Evolutionary conservation across 164 flowering plant genomes (phyloP).

Genomic region (Chimonanthus salicifolius): DNA sequence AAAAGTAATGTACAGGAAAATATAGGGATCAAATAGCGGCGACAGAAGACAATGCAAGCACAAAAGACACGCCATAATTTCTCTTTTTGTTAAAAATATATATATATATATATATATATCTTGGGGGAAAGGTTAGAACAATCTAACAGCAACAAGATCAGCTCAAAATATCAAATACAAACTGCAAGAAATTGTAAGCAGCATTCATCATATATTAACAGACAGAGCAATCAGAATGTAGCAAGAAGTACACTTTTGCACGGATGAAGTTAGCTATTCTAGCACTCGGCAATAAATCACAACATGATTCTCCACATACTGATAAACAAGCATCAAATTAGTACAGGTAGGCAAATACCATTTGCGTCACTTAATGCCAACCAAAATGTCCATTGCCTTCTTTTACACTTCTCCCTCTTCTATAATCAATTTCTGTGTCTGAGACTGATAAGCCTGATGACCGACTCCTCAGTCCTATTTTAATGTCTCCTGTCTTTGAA

Average conservation of each 20-base stretch:
- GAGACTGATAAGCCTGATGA: slow-evolving; percentile 63
- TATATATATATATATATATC: too few species aligned
- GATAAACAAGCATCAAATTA: slow-evolving; percentile 16
- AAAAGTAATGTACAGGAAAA: background rate
- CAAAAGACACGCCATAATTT: background rate
- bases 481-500: slow-evolving; percentile 44
- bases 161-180: slow-evolving; percentile 1
- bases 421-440: slow-evolving; percentile 85
- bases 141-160: background rate
- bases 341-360: slow-evolving; percentile 8
- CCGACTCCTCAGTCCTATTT: slow-evolving; percentile 39
- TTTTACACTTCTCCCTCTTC: slow-evolving; percentile 72
- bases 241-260: slow-evolving; percentile 4
- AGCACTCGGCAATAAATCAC: slow-evolving; percentile 20
- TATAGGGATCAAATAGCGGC: background rate
- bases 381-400: slow-evolving; percentile 41
- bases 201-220: slow-evolving; percentile 22
- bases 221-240: slow-evolving; percentile 10
- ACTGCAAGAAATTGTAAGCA: slow-evolving; percentile 11
- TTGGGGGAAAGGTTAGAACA: background rate
- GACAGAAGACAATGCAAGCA: background rate
- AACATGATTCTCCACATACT: slow-evolving; percentile 14
- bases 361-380: slow-evolving; percentile 27
- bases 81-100: too few species aligned
- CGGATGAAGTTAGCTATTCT: slow-evolving; percentile 23